Conservation (phyloP, 331 rosid genomes). For the Malus hybrid region DNA sequence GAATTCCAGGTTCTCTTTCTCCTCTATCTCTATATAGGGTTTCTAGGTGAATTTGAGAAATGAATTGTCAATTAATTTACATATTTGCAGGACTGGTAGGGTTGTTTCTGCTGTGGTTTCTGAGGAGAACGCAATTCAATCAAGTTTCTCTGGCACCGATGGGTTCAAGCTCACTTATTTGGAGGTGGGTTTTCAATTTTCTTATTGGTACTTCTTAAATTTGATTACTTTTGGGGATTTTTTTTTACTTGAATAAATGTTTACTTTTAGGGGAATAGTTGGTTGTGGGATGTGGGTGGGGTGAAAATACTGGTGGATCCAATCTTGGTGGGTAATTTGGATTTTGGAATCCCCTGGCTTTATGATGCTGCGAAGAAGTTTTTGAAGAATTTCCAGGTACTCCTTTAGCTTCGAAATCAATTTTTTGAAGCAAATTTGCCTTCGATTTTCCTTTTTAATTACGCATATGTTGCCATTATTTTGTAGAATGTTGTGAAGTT, state of each 20-base stretch:
- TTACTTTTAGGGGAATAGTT: constrained; percentile 66
- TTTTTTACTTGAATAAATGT: constrained; percentile 3
- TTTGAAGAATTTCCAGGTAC: constrained; percentile 69
- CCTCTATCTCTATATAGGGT: background rate
- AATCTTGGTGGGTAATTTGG: constrained; percentile 87
- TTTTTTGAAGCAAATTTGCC: background rate
- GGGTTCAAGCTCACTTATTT: constrained; percentile 72
- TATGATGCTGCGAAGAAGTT: constrained; percentile 86
- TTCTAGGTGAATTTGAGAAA: background rate
- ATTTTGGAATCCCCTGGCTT: constrained; percentile 94
- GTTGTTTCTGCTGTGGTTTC: constrained; percentile 57
- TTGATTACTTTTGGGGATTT: constrained; percentile 10
- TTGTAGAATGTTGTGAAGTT: background rate
- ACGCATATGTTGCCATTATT: constrained; percentile 3
- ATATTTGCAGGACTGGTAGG: constrained; percentile 31
- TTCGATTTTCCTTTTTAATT: background rate
- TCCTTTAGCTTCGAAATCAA: background rate
- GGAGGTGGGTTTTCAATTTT: constrained; percentile 52
- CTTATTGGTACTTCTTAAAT: constrained; percentile 1
- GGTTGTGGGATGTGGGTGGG: constrained; percentile 80
- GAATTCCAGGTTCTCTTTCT: constrained; percentile 33
- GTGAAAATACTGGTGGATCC: constrained; percentile 77
- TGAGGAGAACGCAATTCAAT: constrained; percentile 45
- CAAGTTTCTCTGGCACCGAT: constrained; percentile 42
- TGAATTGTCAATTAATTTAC: background rate